phyloP scores from a whole-genome alignment of 176 grass and related monocot genomes.

The Oryza longistaminata region DNA sequence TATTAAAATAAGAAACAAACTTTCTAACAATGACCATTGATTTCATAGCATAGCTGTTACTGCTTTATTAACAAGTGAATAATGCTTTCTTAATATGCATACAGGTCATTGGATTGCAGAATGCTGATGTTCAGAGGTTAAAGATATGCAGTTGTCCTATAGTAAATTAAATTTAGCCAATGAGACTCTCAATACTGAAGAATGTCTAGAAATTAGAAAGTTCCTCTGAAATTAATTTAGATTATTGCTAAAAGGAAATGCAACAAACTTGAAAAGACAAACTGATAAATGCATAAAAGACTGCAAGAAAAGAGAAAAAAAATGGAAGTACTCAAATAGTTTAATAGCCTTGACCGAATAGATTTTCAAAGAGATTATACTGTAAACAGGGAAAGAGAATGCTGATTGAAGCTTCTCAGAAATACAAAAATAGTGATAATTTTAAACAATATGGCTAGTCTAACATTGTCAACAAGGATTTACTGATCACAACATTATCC shows the following conservation, averaged over 20 bases:
- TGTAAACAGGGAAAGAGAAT: not conserved
- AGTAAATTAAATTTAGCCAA: not conserved
- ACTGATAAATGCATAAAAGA: not conserved
- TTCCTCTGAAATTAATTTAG: not conserved
- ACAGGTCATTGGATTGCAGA: not conserved
- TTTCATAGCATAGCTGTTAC: conserved; percentile 3
- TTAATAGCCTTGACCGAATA: not conserved
- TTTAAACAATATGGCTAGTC: not conserved
- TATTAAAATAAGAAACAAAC: not conserved
- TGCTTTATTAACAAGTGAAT: conserved; percentile 11
- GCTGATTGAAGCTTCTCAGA: not conserved
- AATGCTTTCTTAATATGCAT: conserved; percentile 1
- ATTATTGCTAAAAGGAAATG: not conserved
- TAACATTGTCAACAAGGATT: not conserved
- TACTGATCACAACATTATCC: not conserved
- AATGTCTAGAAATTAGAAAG: not conserved
- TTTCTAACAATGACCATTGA: not conserved
- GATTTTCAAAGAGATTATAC: too few relatives aligned
- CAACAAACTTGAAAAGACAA: not conserved
- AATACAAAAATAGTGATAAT: not conserved
- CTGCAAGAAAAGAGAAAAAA: conserved; percentile 8
- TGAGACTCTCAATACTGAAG: not conserved
- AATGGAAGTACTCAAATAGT: not conserved
- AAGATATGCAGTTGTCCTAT: conserved; percentile 6
- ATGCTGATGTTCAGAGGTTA: not conserved